Evolutionary conservation across 306 rosid species (phyloP).

Genomic region (Vigna nakashimae): DNA sequence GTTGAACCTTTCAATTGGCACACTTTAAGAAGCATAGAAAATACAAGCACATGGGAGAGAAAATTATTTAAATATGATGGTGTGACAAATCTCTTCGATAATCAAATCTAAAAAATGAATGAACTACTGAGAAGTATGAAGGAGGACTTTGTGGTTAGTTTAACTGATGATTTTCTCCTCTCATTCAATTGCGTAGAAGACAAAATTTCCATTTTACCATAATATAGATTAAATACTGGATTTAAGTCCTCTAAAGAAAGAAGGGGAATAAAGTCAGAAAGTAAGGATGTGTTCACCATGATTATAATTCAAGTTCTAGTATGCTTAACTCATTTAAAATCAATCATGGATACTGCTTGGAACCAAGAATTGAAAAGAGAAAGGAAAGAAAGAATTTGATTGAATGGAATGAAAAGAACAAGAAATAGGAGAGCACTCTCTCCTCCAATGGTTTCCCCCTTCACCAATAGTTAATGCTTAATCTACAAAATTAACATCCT

Average conservation of each 20-base stretch:
- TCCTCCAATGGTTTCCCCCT: too few relatives aligned
- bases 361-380: too few relatives aligned
- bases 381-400: too few relatives aligned
- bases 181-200: constrained; percentile 16
- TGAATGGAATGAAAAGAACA: too few relatives aligned
- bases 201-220: constrained; percentile 28
- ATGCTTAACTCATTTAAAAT: constrained; percentile 14
- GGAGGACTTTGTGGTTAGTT: constrained; percentile 2
- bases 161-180: constrained; percentile 11
- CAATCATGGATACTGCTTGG: neutral
- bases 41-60: neutral
- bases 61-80: constrained; percentile 6
- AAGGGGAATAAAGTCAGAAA: neutral
- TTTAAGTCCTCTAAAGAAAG: neutral
- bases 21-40: constrained; percentile 4
- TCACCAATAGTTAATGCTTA: too few relatives aligned
- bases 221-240: constrained; percentile 18
- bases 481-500: too few relatives aligned
- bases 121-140: constrained; percentile 20
- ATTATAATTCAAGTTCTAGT: neutral
- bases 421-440: too few relatives aligned
- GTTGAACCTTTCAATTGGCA: constrained; percentile 19
- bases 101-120: constrained; percentile 13
- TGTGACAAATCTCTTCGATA: constrained; percentile 6
- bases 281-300: neutral